Evolutionary conservation across 1,139 yeast species (phyloP).

Genomic region (Sugiyamaella japonica): DNA sequence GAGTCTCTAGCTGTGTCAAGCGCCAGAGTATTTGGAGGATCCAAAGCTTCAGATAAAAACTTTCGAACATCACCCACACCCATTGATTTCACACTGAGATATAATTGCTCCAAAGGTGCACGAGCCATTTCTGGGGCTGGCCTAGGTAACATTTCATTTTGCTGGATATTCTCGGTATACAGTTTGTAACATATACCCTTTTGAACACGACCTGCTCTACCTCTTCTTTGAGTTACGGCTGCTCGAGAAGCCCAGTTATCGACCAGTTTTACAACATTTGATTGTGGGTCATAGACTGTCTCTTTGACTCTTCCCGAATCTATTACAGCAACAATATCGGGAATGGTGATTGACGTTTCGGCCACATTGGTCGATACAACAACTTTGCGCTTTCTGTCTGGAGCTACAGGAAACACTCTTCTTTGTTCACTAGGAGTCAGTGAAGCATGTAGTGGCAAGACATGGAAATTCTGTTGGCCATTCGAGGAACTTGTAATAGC

Average conservation of each 20-base stretch:
- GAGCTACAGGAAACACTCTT: slow-evolving; percentile 60
- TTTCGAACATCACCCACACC: slow-evolving; percentile 69
- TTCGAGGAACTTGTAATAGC: slow-evolving; percentile 33
- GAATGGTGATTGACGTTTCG: slow-evolving; percentile 86
- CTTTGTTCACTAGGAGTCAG: slow-evolving; percentile 80
- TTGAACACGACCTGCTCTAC: slow-evolving; percentile 97
- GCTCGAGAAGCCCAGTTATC: slow-evolving; percentile 92
- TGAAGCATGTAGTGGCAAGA: slow-evolving; percentile 85
- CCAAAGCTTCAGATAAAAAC: slow-evolving; percentile 74
- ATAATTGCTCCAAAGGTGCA: slow-evolving; percentile 78
- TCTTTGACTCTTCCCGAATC: slow-evolving; percentile 87
- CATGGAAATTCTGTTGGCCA: slow-evolving; percentile 34
- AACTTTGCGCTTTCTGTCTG: slow-evolving; percentile 61
- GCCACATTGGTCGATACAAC: slow-evolving; percentile 87
- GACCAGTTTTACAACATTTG: slow-evolving; percentile 67
- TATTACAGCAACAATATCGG: slow-evolving; percentile 90
- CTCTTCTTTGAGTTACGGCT: slow-evolving; percentile 89
- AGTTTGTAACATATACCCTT: slow-evolving; percentile 80
- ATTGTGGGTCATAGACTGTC: slow-evolving; percentile 63
- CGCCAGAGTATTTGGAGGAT: slow-evolving; percentile 68
- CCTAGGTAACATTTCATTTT: slow-evolving; percentile 57
- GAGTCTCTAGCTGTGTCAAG: slow-evolving; percentile 61
- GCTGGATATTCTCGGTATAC: slow-evolving; percentile 63
- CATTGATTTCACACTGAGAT: slow-evolving; percentile 84
- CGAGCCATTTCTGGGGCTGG: slow-evolving; percentile 90